phyloP scores from a whole-genome alignment of 2,329 filamentous ascomycete genomes.

The Botryotinia globosa region DNA sequence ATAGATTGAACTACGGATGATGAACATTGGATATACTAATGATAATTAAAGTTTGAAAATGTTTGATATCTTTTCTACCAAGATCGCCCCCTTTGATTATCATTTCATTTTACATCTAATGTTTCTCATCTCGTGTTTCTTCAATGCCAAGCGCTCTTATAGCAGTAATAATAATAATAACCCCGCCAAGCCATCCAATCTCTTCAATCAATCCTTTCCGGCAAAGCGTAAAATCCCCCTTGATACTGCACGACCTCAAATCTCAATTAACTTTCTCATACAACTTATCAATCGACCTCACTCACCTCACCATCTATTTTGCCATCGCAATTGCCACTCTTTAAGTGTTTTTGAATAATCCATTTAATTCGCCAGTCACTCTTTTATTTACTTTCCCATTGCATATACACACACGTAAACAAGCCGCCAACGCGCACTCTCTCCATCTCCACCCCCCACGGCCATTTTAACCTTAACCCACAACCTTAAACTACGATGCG shows the following conservation, averaged over 20 bases:
- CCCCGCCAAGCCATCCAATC: constrained; percentile 18
- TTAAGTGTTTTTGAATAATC: not conserved
- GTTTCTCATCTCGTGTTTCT: constrained; percentile 1
- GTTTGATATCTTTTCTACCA: not conserved
- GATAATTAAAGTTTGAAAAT: constrained; percentile 1
- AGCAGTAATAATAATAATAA: not conserved
- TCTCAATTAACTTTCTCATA: constrained; percentile 4
- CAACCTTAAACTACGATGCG: constrained; percentile 16
- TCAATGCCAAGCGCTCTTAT: constrained; percentile 4
- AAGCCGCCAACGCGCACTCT: not conserved
- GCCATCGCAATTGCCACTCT: not conserved
- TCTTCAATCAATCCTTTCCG: constrained; percentile 1
- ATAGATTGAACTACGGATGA: not conserved
- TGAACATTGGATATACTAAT: not conserved
- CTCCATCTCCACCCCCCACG: constrained; percentile 11
- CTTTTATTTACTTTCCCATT: not conserved
- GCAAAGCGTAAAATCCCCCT: constrained; percentile 12
- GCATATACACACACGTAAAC: not conserved
- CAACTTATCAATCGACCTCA: not conserved
- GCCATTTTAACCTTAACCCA: constrained; percentile 11
- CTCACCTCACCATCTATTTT: constrained; percentile 2
- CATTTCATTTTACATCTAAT: not conserved
- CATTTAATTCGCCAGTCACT: not conserved
- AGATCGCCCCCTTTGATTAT: not conserved
- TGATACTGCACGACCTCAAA: constrained; percentile 1